Base-by-base conservation (phyloP, 257 asterid genomes). In the Solanum pinnatisectum region DNA sequence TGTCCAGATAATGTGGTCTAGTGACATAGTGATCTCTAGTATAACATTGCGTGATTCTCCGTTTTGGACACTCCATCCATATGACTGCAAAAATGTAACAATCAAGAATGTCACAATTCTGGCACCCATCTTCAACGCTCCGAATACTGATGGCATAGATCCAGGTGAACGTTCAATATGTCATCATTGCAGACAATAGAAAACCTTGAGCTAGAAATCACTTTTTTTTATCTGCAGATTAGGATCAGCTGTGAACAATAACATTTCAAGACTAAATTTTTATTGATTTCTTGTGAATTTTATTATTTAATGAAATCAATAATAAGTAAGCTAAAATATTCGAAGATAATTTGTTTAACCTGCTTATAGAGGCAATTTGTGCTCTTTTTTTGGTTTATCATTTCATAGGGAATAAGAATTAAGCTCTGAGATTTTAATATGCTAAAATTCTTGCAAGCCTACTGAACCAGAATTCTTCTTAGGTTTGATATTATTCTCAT, bases 141-240 rank as follows among this genome's bases (percentile, higher is more conserved):
- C 98, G 27, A 95, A 95, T 91, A 95, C 98, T n/a, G 98, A 95
- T 87, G 98, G 98, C 90, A 95, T 95, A 81, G 95, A 95, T 93
- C 98, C 98, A 37, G 98, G 96, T 95, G 87, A 87, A 90, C 88
- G 52, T 67, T 63, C 22, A 71, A 63, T 39, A 68, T 52, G 7
- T 42, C 65, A 32, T 77, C 59, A 39, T 39, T 77, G 84, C 84
- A 77, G 59, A 77, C 6, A 40, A 77, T 81, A 46, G 39, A 79
- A 79, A 44, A 44, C 39, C 3, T 79, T 27, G 84, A 79, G 67
- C 65, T 78, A 78, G 67, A 18, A 30, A 18, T 36, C 30, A 5
- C 20, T 27, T 25, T 73, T 42, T 30, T 81, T 10, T 27, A 30
- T 16, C 40, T 27, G 85, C 23, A 36, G 40, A 5, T 42, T 42